Conservation (phyloP, 2,329 filamentous ascomycete genomes). For the Pyrenochaeta sp. region DNA sequence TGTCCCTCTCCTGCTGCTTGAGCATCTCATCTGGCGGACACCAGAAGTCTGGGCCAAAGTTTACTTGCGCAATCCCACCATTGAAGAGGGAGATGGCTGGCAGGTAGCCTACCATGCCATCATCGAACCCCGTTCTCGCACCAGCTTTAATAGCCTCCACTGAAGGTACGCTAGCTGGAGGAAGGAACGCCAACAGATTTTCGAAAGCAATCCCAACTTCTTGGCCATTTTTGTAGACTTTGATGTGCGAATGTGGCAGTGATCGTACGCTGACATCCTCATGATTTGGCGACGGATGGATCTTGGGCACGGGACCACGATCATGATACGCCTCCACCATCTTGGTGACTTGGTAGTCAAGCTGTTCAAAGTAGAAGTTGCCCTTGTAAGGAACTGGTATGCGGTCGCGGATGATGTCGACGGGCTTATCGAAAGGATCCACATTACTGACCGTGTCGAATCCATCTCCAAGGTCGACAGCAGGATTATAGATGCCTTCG, state of each 20-base stretch:
- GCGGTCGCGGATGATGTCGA: conserved; percentile 92
- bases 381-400: conserved; percentile 94
- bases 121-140: conserved; percentile 86
- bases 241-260: conserved; percentile 84
- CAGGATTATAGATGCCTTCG: conserved; percentile 85
- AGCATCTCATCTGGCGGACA: conserved; percentile 73
- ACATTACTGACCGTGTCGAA: conserved; percentile 57
- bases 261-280: conserved; percentile 79
- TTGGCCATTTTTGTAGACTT: conserved; percentile 90
- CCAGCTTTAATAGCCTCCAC: conserved; percentile 73
- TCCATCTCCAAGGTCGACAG: conserved; percentile 72
- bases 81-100: conserved; percentile 92
- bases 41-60: conserved; percentile 96
- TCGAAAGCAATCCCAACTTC: conserved; percentile 88
- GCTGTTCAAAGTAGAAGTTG: conserved; percentile 92
- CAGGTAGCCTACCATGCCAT: conserved; percentile 95
- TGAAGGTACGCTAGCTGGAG: conserved; percentile 81
- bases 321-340: conserved; percentile 76
- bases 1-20: conserved; percentile 47
- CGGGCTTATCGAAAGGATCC: conserved; percentile 59
- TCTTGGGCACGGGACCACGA: conserved; percentile 62
- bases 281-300: conserved; percentile 80
- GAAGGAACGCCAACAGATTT: conserved; percentile 87
- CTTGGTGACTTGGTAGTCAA: conserved; percentile 87
- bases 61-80: conserved; percentile 88